Conservation (phyloP, 108 stramenopile species). For the Cylindrotheca fusiformis region DNA sequence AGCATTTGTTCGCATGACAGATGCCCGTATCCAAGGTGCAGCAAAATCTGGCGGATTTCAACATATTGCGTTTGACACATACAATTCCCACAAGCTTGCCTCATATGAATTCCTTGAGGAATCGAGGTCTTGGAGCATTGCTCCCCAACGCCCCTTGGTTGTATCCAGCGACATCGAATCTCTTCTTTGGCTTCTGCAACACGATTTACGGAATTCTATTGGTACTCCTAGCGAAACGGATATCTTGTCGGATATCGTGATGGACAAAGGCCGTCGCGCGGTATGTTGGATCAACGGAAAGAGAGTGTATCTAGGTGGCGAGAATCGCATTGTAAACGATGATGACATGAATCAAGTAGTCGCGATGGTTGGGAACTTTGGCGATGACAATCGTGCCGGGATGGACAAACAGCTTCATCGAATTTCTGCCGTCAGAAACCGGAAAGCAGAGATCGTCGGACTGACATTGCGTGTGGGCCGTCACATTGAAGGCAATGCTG, state of each 20-base stretch:
- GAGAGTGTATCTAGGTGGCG: conserved; percentile 20
- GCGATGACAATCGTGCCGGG: conserved; percentile 38
- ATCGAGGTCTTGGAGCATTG: too few relatives aligned
- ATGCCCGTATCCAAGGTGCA: too few relatives aligned
- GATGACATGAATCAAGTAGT: conserved; percentile 25
- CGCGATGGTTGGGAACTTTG: conserved; percentile 7
- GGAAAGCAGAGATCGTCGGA: conserved; percentile 28
- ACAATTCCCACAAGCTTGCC: too few relatives aligned
- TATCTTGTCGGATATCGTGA: conserved; percentile 29
- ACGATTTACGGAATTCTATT: too few relatives aligned
- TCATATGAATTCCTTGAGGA: too few relatives aligned
- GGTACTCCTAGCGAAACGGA: too few relatives aligned
- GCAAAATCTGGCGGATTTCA: too few relatives aligned
- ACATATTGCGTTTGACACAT: too few relatives aligned
- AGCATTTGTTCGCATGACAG: too few relatives aligned
- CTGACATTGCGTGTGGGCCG: conserved; percentile 54
- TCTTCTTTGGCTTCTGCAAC: too few relatives aligned
- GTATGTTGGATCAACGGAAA: conserved; percentile 19
- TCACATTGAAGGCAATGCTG: conserved; percentile 40
- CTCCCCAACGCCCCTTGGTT: too few relatives aligned
- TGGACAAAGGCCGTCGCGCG: conserved; percentile 26
- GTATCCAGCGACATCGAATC: too few relatives aligned
- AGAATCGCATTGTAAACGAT: conserved; percentile 2
- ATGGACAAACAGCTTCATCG: conserved; percentile 33
- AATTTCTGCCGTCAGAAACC: conserved; percentile 28